phyloP scores from a whole-genome alignment of 768 basidiomycete genomes.

The Fistulinella prunicolor region DNA sequence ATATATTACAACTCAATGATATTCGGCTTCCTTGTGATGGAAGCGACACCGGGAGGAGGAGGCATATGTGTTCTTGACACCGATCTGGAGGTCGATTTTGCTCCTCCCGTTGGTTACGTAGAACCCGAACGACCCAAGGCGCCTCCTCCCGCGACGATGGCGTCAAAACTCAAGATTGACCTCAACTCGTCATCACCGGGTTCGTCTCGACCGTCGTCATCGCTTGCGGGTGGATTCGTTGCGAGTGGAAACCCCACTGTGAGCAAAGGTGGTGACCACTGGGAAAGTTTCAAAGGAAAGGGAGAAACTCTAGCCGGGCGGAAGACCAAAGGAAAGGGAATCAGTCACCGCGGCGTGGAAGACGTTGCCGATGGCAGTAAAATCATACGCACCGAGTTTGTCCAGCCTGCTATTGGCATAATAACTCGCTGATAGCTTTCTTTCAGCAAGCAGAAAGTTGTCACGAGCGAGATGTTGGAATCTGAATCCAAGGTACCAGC shows the following conservation, averaged over 20 bases:
- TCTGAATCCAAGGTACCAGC: conserved; percentile 80
- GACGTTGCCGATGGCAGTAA: conserved; percentile 77
- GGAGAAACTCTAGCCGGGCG: conserved; percentile 89
- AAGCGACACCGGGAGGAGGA: conserved; percentile 78
- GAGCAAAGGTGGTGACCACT: conserved; percentile 76
- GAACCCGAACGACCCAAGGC: conserved; percentile 89
- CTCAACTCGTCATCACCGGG: conserved; percentile 82
- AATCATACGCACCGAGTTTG: conserved; percentile 89
- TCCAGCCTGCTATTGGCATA: conserved; percentile 11
- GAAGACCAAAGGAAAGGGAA: conserved; percentile 94
- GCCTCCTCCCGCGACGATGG: conserved; percentile 86
- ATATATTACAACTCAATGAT: conserved; percentile 96
- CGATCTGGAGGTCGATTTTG: conserved; percentile 98
- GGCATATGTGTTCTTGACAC: conserved; percentile 92
- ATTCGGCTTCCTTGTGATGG: conserved; percentile 96
- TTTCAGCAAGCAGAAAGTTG: conserved; percentile 72
- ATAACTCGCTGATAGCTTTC: conserved; percentile 11
- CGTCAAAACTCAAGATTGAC: conserved; percentile 94
- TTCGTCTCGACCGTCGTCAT: conserved; percentile 77
- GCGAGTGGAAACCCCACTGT: conserved; percentile 48
- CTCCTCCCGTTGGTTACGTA: conserved; percentile 87
- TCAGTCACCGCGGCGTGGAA: conserved; percentile 79
- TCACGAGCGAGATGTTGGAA: conserved; percentile 78
- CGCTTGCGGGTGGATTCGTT: conserved; percentile 66
- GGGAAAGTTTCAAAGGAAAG: conserved; percentile 96